Evolutionary conservation across 768 basidiomycete species (phyloP), one percentile per base, ranked within the genome.

Genomic region (Serpula lacrymans): DNA sequence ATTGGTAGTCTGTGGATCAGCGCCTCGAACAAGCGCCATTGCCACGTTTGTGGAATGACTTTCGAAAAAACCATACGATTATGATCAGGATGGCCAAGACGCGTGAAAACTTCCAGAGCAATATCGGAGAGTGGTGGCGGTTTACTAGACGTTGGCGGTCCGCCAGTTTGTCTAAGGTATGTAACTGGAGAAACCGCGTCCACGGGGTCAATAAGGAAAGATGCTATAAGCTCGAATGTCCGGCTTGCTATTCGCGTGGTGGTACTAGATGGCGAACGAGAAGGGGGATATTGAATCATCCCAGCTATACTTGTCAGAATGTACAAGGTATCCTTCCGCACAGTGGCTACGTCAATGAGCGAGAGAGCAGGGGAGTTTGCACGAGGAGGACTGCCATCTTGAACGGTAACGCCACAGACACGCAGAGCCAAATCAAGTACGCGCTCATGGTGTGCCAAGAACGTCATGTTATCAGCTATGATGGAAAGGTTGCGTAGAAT

Each of bases 401-500:
- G 29, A 24, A 60, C 47, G 11, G 52, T 50, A 25, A 64, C 63
- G 34, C 67, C 65, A 55, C 82, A 84, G n/a, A 90, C 48, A 8
- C 84, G 82, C 20, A 92, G 69, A 35, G 93, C 52, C 20, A 88
- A 52, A 50, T 80, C 76, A 25, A 90, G 60, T 10, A 88, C 59
- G 36, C 81, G 71, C 5, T 75, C 73, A 43, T 88, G 80, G 28
- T 67, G 73, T 1, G 82, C 75, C 52, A 95, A 69, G 52, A 77
- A 80, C 31, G 69, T 67, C 46, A 73, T 59, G 52, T 95, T 95
- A 48, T 94, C 85, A 6, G 63, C 65, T 42, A 83, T 69, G 46
- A 81, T 67, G n/a, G 88, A 80, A 50, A 96, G 71, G 65, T 95
- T 96, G 33, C 91, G 87, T 39, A 97, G 69, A 53, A 97, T 80